Evolutionary conservation across 257 asterid genomes (phyloP).

Genomic region (Solanum rostratum): DNA sequence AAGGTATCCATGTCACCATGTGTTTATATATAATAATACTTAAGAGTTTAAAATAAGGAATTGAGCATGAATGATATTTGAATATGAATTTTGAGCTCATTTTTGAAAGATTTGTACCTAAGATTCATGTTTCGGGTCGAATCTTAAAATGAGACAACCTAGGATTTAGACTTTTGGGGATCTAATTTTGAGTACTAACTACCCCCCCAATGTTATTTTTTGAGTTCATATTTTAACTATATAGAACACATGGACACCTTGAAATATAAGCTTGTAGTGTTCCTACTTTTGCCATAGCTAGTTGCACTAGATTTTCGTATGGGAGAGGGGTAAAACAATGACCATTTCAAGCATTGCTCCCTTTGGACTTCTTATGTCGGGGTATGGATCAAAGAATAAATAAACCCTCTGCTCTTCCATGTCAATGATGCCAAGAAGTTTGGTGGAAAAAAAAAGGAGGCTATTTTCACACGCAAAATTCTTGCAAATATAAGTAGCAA

Average conservation of each 20-base stretch:
- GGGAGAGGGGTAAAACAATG: too few species aligned
- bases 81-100: neutral
- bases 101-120: neutral
- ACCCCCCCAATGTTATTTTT: too few species aligned
- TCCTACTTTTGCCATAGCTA: neutral
- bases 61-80: neutral
- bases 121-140: neutral
- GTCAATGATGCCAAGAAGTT: too few species aligned
- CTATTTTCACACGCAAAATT: too few species aligned
- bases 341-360: too few species aligned
- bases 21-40: neutral
- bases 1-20: neutral
- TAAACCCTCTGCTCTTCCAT: too few species aligned
- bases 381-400: too few species aligned
- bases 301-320: too few species aligned
- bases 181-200: neutral
- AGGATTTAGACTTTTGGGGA: neutral
- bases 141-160: neutral
- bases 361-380: too few species aligned
- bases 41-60: neutral
- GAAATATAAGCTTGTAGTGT: neutral
- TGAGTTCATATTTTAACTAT: too few species aligned
- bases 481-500: too few species aligned
- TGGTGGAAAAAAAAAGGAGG: too few species aligned
- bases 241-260: neutral